Conservation (phyloP, 805 yeast genomes). For the Nakazawaea anatomiae region DNA sequence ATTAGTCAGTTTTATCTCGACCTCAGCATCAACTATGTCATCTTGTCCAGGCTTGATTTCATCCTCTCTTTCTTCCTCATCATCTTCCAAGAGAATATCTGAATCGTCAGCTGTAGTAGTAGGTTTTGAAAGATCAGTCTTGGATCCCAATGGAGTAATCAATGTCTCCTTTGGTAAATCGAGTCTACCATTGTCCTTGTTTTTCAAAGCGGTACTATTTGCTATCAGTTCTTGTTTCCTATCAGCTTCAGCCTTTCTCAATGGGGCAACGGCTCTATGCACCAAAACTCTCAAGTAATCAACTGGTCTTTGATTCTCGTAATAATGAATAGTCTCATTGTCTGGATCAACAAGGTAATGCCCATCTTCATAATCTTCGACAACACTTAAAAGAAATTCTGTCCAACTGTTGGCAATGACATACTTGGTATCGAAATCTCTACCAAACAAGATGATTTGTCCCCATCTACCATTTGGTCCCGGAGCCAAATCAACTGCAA, state of each 20-base stretch:
- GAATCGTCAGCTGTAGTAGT: slow-evolving; percentile 16
- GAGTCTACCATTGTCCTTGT: slow-evolving; percentile 13
- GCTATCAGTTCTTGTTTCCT: slow-evolving; percentile 7
- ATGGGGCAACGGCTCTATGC: slow-evolving; percentile 44
- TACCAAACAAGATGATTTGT: slow-evolving; percentile 87
- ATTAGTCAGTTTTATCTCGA: too few relatives aligned
- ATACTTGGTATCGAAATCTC: slow-evolving; percentile 88
- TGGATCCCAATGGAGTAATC: slow-evolving; percentile 22
- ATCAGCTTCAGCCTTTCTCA: slow-evolving; percentile 14
- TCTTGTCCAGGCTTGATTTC: neutral
- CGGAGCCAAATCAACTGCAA: slow-evolving; percentile 84
- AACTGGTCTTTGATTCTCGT: slow-evolving; percentile 33
- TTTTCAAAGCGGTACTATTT: slow-evolving; percentile 6
- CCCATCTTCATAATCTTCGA: slow-evolving; percentile 83
- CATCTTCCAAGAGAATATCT: slow-evolving; percentile 10
- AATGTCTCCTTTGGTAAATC: slow-evolving; percentile 27
- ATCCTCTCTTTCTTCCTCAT: slow-evolving; percentile 6
- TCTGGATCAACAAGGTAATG: slow-evolving; percentile 67
- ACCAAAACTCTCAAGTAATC: slow-evolving; percentile 68
- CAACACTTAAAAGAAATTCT: slow-evolving; percentile 74
- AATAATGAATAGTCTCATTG: slow-evolving; percentile 46
- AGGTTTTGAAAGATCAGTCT: slow-evolving; percentile 9
- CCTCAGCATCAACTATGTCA: slow-evolving; percentile 1
- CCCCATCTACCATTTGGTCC: slow-evolving; percentile 80
- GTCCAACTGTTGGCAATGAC: slow-evolving; percentile 88